Conservation (phyloP, 2,329 filamentous ascomycete species). For the Cladosporium sp. region DNA sequence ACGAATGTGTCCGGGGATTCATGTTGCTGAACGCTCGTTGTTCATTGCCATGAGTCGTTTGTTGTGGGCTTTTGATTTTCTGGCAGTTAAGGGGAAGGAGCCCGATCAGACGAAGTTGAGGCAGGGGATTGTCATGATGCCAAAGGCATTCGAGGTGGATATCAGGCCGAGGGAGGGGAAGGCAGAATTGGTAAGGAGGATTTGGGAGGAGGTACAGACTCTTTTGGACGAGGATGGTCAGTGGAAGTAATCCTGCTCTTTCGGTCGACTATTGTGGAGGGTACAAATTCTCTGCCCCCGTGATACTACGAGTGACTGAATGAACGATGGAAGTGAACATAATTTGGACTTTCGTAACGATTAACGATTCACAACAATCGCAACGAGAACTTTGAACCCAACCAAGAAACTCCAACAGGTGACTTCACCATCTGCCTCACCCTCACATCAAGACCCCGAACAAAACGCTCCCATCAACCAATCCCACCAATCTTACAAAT, state of each 20-base stretch:
- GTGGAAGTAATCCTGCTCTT: not conserved
- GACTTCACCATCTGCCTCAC: too few species aligned
- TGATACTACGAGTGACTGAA: too few species aligned
- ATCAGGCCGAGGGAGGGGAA: constrained; percentile 6
- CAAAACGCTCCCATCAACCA: too few species aligned
- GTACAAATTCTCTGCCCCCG: too few species aligned
- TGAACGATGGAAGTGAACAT: too few species aligned
- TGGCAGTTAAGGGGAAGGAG: not conserved
- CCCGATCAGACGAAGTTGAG: not conserved
- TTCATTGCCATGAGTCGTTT: constrained; percentile 47
- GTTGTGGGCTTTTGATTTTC: constrained; percentile 41
- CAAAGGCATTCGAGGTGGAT: constrained; percentile 1
- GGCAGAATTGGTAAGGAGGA: not conserved
- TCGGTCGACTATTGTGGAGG: too few species aligned
- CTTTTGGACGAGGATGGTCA: not conserved
- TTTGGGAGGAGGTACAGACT: constrained; percentile 1
- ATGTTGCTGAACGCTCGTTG: constrained; percentile 49
- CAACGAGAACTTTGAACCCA: too few species aligned
- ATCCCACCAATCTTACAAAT: constrained; percentile 1
- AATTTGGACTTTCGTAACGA: too few species aligned
- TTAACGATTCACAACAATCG: too few species aligned
- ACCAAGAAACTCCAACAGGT: too few species aligned
- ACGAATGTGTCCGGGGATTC: constrained; percentile 55
- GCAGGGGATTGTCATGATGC: constrained; percentile 3
- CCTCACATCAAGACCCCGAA: too few species aligned